These are phyloP conservation scores for Closterium sp. DNA, from an alignment of 139 green algal genomes.

Conservation along the genomic window DNA sequence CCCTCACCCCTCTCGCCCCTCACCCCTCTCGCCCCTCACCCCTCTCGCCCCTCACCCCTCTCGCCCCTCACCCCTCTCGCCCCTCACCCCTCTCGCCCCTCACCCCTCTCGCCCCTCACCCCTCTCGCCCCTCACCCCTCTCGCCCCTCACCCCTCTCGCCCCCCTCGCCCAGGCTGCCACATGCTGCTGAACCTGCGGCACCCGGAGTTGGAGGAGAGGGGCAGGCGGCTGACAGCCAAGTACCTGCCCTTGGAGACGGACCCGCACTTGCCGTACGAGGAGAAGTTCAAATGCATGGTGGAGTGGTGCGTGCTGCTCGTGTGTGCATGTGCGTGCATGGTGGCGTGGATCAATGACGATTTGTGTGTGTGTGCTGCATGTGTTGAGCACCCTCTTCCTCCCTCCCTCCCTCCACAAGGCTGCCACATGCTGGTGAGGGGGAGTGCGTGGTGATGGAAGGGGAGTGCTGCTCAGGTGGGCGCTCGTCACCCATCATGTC, in stretches of 20 bases:
- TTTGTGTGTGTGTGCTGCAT: not conserved
- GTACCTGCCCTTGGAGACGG: slow-evolving; percentile 45
- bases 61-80: no score
- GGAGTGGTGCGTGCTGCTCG: slow-evolving; percentile 35
- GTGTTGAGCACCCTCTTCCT: not conserved
- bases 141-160: no score
- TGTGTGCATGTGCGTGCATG: not conserved
- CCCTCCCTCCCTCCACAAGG: not conserved
- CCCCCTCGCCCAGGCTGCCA: not conserved
- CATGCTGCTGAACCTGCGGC: not conserved
- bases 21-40: no score
- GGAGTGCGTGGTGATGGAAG: no score
- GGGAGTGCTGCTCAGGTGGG: no score
- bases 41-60: no score
- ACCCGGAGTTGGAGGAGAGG: slow-evolving; percentile 6
- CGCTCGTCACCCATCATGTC: no score
- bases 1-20: no score
- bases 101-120: no score
- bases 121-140: no score
- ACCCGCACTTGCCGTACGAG: slow-evolving; percentile 26
- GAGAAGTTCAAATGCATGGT: slow-evolving; percentile 45
- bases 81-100: no score
- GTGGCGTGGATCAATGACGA: not conserved
- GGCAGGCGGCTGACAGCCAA: slow-evolving; percentile 22
- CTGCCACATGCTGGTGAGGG: not conserved